These are phyloP conservation scores for Phialocephala sp. DNA, from an alignment of 2,329 filamentous ascomycete species.

Conservation along the genomic window DNA sequence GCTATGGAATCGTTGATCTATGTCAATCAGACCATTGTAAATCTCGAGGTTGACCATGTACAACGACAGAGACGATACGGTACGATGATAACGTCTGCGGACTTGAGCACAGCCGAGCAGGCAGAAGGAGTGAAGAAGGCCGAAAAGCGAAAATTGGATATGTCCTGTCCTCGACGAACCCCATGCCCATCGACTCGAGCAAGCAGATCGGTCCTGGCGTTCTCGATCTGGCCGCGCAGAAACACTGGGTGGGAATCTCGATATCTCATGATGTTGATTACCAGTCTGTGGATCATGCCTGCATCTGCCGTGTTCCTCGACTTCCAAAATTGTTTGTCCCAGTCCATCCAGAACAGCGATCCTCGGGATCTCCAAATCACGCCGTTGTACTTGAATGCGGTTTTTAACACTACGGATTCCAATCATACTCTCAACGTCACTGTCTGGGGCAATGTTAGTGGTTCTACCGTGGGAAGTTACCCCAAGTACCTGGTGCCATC, in stretches of 20 bases:
- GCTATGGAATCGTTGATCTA: slow-evolving; percentile 36
- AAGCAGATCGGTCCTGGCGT: slow-evolving; percentile 5
- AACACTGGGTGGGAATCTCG: slow-evolving; percentile 21
- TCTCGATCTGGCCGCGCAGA: not conserved
- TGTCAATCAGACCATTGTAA: slow-evolving; percentile 32
- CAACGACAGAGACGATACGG: slow-evolving; percentile 17
- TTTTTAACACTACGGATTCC: slow-evolving; percentile 67
- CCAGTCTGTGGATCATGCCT: slow-evolving; percentile 45
- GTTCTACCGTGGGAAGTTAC: slow-evolving; percentile 55
- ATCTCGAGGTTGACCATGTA: slow-evolving; percentile 30
- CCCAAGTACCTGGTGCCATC: slow-evolving; percentile 63
- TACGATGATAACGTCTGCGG: slow-evolving; percentile 35
- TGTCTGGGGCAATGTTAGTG: slow-evolving; percentile 90
- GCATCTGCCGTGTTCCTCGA: slow-evolving; percentile 69
- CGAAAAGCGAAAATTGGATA: not conserved
- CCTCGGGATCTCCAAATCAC: slow-evolving; percentile 77
- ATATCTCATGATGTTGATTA: slow-evolving; percentile 34
- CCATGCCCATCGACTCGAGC: not conserved
- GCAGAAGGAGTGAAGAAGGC: not conserved
- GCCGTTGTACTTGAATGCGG: slow-evolving; percentile 75
- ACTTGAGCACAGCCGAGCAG: slow-evolving; percentile 27
- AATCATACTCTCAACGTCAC: slow-evolving; percentile 75
- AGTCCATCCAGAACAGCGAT: slow-evolving; percentile 60
- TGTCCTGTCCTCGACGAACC: not conserved
- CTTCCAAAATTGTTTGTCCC: slow-evolving; percentile 83